Evolutionary conservation across 192 early-diverging fungal genomes (phyloP), one percentile per base, ranked within the genome.

Genomic region (Coemansia pectinata): DNA sequence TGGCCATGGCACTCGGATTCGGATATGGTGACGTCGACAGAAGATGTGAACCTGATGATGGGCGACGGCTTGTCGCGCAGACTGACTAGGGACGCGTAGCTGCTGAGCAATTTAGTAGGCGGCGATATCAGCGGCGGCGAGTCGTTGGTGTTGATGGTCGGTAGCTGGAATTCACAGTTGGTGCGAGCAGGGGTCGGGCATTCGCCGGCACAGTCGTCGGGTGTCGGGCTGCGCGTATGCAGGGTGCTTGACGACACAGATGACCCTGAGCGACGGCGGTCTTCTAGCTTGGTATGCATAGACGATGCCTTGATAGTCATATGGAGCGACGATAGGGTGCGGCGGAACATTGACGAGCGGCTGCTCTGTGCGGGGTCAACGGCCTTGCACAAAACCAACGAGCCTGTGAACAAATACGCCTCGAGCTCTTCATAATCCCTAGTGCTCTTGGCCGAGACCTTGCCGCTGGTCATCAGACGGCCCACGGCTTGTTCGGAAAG

Each of bases 301-400:
- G 57, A n/a, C n/a, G 47, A n/a, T 0, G 68, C 61, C 40, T 44
- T 62, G 10, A 78, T 72, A 2, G 70, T 67, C 63, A 77, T 36
- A 12, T 83, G 81, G 60, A 83, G 40, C 3, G 69, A 57, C 23
- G 81, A 83, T 44, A 83, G 64, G n/a, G 81, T 78, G n/a, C 76
- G 76, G 39, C 65, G 73, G 10, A 83, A 66, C 36, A 70, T 65
- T 10, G 76, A 65, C 5, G 70, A 36, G 1, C 70, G 45, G 2
- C 41, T 29, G 19, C 33, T 65, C 15, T 47, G 71, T 19, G n/a
- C 25, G 21, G 41, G 60, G 9, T 29, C n/a, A 4, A 66, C 33
- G 7, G 59, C 33, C 25, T 65, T 62, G 38, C 81, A 83, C 23
- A 83, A 62, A 1, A 78, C 70, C 5, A 83, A 61, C 0, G 34